Conservation (phyloP, 2,329 filamentous ascomycete genomes). For the Periconia sp. region DNA sequence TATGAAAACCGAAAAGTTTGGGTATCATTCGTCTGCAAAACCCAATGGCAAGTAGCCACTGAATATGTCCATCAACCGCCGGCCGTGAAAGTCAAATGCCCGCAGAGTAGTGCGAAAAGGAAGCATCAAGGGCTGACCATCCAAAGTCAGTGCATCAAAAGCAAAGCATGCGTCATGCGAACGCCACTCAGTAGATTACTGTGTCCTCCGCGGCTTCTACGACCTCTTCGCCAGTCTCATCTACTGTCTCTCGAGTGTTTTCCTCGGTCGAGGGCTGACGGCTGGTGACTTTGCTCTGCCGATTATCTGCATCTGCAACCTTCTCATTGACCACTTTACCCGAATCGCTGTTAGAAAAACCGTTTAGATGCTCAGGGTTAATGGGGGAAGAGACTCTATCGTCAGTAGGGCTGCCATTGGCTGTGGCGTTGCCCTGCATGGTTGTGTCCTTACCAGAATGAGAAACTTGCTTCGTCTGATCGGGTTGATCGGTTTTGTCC, state of each 20-base stretch:
- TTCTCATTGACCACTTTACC: slow-evolving; percentile 20
- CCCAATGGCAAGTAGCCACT: not conserved
- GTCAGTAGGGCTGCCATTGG: slow-evolving; percentile 29
- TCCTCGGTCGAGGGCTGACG: slow-evolving; percentile 36
- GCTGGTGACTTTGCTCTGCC: slow-evolving; percentile 17
- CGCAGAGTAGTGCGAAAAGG: not conserved
- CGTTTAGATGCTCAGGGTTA: slow-evolving; percentile 27
- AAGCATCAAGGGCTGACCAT: not conserved
- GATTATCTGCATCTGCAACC: slow-evolving; percentile 16
- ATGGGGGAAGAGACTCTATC: slow-evolving; percentile 20
- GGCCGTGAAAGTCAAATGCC: not conserved
- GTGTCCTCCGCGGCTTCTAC: slow-evolving; percentile 87
- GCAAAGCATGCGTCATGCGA: not conserved
- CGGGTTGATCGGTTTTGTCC: slow-evolving; percentile 2
- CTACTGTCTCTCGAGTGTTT: slow-evolving; percentile 53
- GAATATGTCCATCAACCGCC: not conserved
- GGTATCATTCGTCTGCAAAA: not conserved
- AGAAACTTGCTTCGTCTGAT: slow-evolving; percentile 17
- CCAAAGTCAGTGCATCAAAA: not conserved
- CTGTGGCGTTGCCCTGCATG: slow-evolving; percentile 21
- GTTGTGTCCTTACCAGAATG: slow-evolving; percentile 25
- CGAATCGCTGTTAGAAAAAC: slow-evolving; percentile 20
- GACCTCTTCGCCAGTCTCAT: slow-evolving; percentile 75
- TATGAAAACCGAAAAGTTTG: not conserved
- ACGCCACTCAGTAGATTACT: slow-evolving; percentile 71